A percentile compares a stretch with the other conserved stretches of the same genome.
Conservation (phyloP, 2,329 filamentous ascomycete genomes). For the Arthroderma uncinatum region DNA sequence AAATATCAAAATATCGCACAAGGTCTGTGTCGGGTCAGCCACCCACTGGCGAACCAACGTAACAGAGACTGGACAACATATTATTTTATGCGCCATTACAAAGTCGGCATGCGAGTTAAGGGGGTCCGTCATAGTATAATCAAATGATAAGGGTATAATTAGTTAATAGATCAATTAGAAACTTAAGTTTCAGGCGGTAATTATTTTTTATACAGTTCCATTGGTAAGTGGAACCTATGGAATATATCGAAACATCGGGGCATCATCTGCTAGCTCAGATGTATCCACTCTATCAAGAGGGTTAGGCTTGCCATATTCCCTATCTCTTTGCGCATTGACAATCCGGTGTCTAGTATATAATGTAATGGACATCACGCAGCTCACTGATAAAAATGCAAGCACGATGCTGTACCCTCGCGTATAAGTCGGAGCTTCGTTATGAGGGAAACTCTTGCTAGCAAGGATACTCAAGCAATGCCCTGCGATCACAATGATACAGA, state of each 20-base stretch:
- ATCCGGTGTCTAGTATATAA: constrained; percentile 10
- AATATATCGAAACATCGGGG: constrained; percentile 14
- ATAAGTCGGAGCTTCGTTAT: constrained; percentile 7
- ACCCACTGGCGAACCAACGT: too few species aligned
- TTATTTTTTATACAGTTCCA: too few species aligned
- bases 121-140: too few species aligned
- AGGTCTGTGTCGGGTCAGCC: too few species aligned
- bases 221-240: neutral
- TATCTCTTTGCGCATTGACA: constrained; percentile 11
- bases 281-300: constrained; percentile 11
- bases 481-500: constrained; percentile 13
- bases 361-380: constrained; percentile 6
- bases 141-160: too few species aligned
- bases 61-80: too few species aligned
- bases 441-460: constrained; percentile 15
- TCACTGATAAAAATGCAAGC: constrained; percentile 12
- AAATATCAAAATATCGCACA: too few species aligned
- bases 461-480: constrained; percentile 16
- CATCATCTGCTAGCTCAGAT: constrained; percentile 10
- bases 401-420: constrained; percentile 13
- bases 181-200: too few species aligned
- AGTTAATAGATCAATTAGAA: too few species aligned
- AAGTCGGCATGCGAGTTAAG: too few species aligned
- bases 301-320: constrained; percentile 11
- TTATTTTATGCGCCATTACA: too few species aligned